A percentile compares a stretch with the other conserved stretches of the same genome.
Evolutionary conservation across 1,284 basidiomycete species (phyloP).

Genomic region (Afroboletus lepidellus): DNA sequence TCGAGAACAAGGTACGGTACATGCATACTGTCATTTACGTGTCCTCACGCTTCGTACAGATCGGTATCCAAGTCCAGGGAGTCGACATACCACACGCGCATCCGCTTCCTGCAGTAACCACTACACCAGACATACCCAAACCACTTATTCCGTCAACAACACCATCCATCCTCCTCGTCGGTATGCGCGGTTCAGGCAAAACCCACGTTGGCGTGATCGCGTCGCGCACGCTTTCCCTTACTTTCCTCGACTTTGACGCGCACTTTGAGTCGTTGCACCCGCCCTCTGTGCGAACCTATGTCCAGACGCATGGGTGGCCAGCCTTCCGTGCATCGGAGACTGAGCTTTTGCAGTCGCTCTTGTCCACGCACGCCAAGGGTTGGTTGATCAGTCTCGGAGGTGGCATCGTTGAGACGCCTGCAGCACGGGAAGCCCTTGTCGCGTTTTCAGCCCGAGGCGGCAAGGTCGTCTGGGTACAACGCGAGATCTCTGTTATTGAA

Average conservation of each 20-base stretch:
- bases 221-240: constrained; percentile 71
- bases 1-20: constrained; percentile 79
- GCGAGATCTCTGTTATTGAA: constrained; percentile 71
- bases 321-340: constrained; percentile 71
- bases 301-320: constrained; percentile 74
- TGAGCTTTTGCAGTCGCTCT: constrained; percentile 58
- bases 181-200: constrained; percentile 98
- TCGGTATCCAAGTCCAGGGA: constrained; percentile 87
- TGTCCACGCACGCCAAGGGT: constrained; percentile 54
- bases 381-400: constrained; percentile 93
- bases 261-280: constrained; percentile 71
- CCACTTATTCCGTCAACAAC: constrained; percentile 12
- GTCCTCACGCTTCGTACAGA: constrained; percentile 45
- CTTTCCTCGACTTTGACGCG: constrained; percentile 86
- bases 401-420: constrained; percentile 87
- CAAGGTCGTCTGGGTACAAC: constrained; percentile 68
- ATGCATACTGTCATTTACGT: neutral
- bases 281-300: constrained; percentile 73
- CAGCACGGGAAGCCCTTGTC: constrained; percentile 69
- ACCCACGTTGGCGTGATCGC: constrained; percentile 85
- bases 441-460: constrained; percentile 59
- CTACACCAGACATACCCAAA: constrained; percentile 35
- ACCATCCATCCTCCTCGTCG: constrained; percentile 74
- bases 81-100: constrained; percentile 64
- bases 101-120: constrained; percentile 32